These are phyloP conservation scores for Periglandula ipomoeae DNA, from an alignment of 2,329 filamentous ascomycete genomes.

Conservation along the genomic window DNA sequence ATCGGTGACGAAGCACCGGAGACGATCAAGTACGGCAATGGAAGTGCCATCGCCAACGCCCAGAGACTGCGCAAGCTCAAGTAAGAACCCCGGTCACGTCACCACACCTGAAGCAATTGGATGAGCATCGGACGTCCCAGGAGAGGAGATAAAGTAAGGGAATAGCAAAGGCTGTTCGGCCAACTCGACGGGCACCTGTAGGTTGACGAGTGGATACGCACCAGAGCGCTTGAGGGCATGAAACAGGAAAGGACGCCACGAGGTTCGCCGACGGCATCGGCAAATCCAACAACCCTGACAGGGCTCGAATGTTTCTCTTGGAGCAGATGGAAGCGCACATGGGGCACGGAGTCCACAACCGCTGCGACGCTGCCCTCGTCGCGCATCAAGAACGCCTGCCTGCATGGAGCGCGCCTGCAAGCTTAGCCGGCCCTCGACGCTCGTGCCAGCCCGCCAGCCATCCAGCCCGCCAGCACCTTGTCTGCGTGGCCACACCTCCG, in stretches of 20 bases:
- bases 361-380: constrained; percentile 3
- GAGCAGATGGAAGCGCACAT: constrained; percentile 4
- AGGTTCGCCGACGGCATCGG: constrained; percentile 8
- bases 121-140: too few species aligned
- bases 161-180: constrained; percentile 4
- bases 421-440: not conserved
- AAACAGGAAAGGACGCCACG: constrained; percentile 2
- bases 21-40: too few species aligned
- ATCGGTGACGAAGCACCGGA: too few species aligned
- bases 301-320: not conserved
- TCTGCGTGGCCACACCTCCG: too few species aligned
- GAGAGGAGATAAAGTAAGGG: too few species aligned
- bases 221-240: constrained; percentile 1
- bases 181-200: too few species aligned
- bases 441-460: not conserved
- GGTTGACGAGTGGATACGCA: too few species aligned
- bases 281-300: constrained; percentile 4
- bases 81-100: too few species aligned
- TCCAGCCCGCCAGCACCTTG: too few species aligned
- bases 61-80: too few species aligned
- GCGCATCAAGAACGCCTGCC: not conserved
- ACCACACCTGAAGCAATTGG: too few species aligned
- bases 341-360: not conserved
- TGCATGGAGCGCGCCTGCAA: not conserved
- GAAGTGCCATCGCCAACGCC: too few species aligned